Base-by-base conservation (phyloP, 2,329 filamentous ascomycete genomes). In the Penicillium expansum region DNA sequence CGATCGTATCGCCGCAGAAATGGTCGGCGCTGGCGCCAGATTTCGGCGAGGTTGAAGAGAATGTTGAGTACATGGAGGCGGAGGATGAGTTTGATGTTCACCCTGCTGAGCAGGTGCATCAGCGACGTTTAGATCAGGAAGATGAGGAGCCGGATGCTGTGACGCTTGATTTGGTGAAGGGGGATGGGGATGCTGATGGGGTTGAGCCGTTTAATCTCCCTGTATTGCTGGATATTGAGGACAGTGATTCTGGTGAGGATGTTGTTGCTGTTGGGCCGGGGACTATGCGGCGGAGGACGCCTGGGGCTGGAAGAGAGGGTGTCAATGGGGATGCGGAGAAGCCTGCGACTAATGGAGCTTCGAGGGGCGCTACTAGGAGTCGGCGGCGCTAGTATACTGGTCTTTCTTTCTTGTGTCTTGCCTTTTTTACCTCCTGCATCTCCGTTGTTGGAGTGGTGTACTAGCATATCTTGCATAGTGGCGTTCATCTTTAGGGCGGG, bases 21-120 rank as follows among this genome's bases (percentile, higher is more conserved):
- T 99, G 94, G 95, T 97, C 92, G 16, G 93, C 94, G 1, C 82
- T 99, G 30, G 95, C 95, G 6, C 94, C 94, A 0, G 95, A 99
- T 75, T 99, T 99, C 74, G 90, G 88, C 39, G 94, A 99, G 74
- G 92, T 99, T 14, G 94, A 99, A 75, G 94, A 99, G 76, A 99
- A 99, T 66, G 92, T 96, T 22, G 91, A 97, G 72, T 99, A 99
- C 71, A 85, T 95, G 41, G 94, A 99, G 74, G 85, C 86, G 55
- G 94, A 99, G 76, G 94, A 99, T 71, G 94, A 99, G 71, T 99
- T 99, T 67, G 95, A 99, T 73, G 95, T 97, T 55, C 94, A 97
- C 71, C 92, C 92, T 0, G 88, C 93, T 56, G 93, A 97, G 71
- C 93, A 97, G 73, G 87, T 97, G 55, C 91, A 95, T 71, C 93